These are phyloP conservation scores for Chlorencoelia australis DNA, from an alignment of 2,329 filamentous ascomycete species.

Conservation along the genomic window DNA sequence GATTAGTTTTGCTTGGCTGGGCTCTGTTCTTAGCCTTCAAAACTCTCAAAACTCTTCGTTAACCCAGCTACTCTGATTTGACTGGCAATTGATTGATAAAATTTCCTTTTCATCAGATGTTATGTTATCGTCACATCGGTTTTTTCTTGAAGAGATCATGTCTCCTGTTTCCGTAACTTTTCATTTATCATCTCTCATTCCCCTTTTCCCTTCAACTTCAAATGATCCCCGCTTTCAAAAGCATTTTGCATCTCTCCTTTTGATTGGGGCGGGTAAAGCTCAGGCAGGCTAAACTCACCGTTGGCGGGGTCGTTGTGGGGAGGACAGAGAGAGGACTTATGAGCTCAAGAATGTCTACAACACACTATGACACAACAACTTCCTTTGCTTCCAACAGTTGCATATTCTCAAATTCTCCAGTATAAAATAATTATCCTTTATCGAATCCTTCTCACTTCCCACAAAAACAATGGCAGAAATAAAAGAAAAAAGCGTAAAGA, in stretches of 20 bases:
- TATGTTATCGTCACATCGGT: background rate
- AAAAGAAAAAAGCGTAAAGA: slow-evolving; percentile 12
- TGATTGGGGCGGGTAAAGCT: slow-evolving; percentile 22
- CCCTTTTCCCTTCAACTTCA: too few species aligned
- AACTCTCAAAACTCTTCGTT: background rate
- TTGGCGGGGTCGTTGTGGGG: slow-evolving; percentile 12
- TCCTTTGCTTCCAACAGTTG: slow-evolving; percentile 1
- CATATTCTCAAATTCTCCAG: background rate
- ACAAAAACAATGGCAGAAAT: slow-evolving; percentile 9
- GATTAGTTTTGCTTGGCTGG: slow-evolving; percentile 1
- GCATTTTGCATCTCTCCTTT: background rate
- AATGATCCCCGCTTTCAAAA: too few species aligned
- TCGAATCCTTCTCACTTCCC: background rate
- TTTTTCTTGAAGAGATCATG: background rate
- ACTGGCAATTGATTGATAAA: background rate
- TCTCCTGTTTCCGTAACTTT: background rate
- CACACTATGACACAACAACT: slow-evolving; percentile 1
- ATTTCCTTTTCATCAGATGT: background rate
- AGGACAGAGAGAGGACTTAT: too few species aligned
- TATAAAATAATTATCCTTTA: background rate
- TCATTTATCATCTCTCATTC: background rate
- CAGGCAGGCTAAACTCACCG: slow-evolving; percentile 12
- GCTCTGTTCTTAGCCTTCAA: slow-evolving; percentile 4
- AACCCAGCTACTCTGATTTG: background rate
- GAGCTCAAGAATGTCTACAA: too few species aligned